These are phyloP conservation scores for Cladochytrium replicatum DNA, from an alignment of 192 early-diverging fungal genomes.

Conservation along the genomic window DNA sequence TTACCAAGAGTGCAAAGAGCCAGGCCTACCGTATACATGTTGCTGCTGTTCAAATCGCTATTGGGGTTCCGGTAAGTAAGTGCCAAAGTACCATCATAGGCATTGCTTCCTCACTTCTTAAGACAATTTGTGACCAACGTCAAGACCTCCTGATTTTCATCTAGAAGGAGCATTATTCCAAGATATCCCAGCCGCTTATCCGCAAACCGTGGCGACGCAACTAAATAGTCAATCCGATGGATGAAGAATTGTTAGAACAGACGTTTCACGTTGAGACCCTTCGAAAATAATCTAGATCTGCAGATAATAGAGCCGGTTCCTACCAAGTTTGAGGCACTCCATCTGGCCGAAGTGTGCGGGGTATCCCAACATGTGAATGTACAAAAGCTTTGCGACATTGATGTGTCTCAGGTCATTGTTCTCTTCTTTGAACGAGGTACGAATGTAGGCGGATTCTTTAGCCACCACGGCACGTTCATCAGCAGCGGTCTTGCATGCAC, in stretches of 20 bases:
- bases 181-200: slow-evolving; percentile 99
- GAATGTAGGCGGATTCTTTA: slow-evolving; percentile 88
- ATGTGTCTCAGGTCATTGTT: slow-evolving; percentile 80
- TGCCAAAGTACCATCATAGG: neutral
- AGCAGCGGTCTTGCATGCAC: slow-evolving; percentile 95
- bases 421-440: slow-evolving; percentile 95
- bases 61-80: neutral
- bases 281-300: neutral
- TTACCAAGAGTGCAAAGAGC: slow-evolving; percentile 94
- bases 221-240: slow-evolving; percentile 23
- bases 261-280: neutral
- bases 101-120: slow-evolving; percentile 67
- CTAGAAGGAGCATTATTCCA: slow-evolving; percentile 92
- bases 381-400: slow-evolving; percentile 95
- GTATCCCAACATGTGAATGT: slow-evolving; percentile 97
- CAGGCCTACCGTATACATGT: slow-evolving; percentile 95
- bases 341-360: slow-evolving; percentile 99
- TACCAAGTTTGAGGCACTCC: slow-evolving; percentile 91
- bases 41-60: slow-evolving; percentile 89
- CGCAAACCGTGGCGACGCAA: slow-evolving; percentile 82
- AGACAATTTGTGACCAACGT: slow-evolving; percentile 97
- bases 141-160: slow-evolving; percentile 95
- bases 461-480: slow-evolving; percentile 97
- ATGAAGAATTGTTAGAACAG: neutral
- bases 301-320: neutral